Evolutionary conservation across 176 grass and related monocot genomes (phyloP), one percentile per base, ranked within the genome.

Genomic region (Triticum turgidum): DNA sequence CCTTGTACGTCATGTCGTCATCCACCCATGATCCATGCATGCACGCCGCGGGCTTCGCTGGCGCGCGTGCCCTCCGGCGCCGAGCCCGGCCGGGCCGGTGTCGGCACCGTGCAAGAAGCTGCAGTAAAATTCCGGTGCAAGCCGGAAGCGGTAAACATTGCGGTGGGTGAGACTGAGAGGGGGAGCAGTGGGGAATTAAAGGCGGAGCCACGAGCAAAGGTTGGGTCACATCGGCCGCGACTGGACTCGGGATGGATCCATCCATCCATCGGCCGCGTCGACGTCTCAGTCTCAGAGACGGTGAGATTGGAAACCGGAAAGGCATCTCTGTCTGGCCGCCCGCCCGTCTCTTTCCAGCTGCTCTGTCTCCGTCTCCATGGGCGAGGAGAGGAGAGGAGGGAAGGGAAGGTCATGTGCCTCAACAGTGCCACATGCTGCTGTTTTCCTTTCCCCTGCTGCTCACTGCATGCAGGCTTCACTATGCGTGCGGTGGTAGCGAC

Each of bases 391-490:
- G 63, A 41, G 29, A 45, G 44, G 44, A 45, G 27, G 27, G 27
- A 27, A 27, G 27, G 27, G 27, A 27, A 27, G 44, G 9, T 79
- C 89, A 88, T 91, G 89, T 91, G 89, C 82, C 10, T 27, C 89
- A 77, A 88, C 86, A 88, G 82, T 81, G 29, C 7, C 85, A 74
- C 89, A 87, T 87, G 89, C 83, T 12, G 42, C 42, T 84, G 75
- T 37, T 37, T 37, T 84, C 65, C 68, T 65, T 3, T 1, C 70
- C 9, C 71, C 83, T 9, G 76, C 68, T 38, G 80, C 49, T 56
- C 5, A 7, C 52, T 59, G 54, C 54, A 59, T 18, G 54, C 54
- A 21, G 17, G 54, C 18, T 37, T 63, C 58, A 54, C 24, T 11
- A 29, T 51, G 65, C 29, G 49, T 30, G 63, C 21, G 32, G 42